Conservation (phyloP, 139 green algal genomes). For the Chlorella sp. region DNA sequence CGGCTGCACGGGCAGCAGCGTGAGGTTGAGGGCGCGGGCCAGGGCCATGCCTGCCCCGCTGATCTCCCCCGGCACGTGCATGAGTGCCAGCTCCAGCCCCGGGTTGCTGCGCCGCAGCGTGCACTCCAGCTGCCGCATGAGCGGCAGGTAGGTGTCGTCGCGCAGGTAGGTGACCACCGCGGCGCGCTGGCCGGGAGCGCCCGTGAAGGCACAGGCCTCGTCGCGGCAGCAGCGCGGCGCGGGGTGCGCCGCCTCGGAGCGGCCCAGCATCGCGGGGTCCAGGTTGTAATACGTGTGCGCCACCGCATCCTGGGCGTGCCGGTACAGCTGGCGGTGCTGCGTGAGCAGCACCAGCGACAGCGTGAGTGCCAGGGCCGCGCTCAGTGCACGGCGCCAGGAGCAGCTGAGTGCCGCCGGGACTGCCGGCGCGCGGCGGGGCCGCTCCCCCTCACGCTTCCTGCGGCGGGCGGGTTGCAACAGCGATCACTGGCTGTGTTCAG, state of each 20-base stretch:
- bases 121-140: conserved; percentile 33
- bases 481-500: no score
- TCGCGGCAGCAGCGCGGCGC: conserved; percentile 20
- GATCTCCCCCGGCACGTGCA: conserved; percentile 25
- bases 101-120: conserved; percentile 33
- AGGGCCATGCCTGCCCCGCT: no score
- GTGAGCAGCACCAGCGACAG: conserved; percentile 1
- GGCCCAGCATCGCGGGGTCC: conserved; percentile 25
- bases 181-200: neutral
- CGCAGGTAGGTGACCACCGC: conserved; percentile 26
- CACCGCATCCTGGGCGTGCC: conserved; percentile 4
- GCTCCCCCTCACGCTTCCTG: neutral
- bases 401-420: neutral
- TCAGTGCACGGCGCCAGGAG: neutral
- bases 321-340: conserved; percentile 1
- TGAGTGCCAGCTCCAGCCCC: conserved; percentile 9
- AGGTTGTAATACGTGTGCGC: conserved; percentile 23
- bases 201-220: neutral
- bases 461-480: neutral
- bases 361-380: neutral
- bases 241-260: neutral
- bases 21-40: conserved; percentile 2
- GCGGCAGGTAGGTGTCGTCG: conserved; percentile 13
- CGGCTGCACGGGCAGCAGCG: conserved; percentile 1
- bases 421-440: neutral